These are phyloP conservation scores for Sclerotinia sclerotiorum DNA, from an alignment of 2,329 filamentous ascomycete species.

Conservation along the genomic window DNA sequence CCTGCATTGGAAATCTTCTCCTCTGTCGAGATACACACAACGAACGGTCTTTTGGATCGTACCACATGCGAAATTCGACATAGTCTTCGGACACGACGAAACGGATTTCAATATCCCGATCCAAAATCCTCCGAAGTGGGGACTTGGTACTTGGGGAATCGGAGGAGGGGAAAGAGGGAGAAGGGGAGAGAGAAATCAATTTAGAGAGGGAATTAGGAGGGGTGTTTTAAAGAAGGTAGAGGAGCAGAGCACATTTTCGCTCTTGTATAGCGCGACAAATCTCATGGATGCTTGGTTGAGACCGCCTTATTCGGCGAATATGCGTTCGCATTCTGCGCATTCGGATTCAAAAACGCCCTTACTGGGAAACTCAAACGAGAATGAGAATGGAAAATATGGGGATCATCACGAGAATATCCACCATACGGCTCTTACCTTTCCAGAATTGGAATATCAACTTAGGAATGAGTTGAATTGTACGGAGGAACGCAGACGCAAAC, in stretches of 20 bases:
- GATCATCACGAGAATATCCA: not conserved
- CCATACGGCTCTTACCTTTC: not conserved
- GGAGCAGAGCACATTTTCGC: slow-evolving; percentile 4
- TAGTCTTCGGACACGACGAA: slow-evolving; percentile 21
- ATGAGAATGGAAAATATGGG: not conserved
- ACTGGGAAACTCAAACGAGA: not conserved
- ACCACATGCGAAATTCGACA: slow-evolving; percentile 16
- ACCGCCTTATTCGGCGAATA: slow-evolving; percentile 2
- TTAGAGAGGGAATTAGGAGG: slow-evolving; percentile 4
- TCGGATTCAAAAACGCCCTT: slow-evolving; percentile 4
- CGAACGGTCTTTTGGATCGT: slow-evolving; percentile 22
- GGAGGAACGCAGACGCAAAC: slow-evolving; percentile 15
- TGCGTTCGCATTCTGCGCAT: not conserved
- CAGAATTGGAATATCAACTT: slow-evolving; percentile 15
- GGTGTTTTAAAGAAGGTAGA: slow-evolving; percentile 1
- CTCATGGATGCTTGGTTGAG: slow-evolving; percentile 12
- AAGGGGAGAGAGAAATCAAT: slow-evolving; percentile 10
- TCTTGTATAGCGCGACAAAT: slow-evolving; percentile 7
- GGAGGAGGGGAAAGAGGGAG: not conserved
- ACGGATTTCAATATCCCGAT: slow-evolving; percentile 20
- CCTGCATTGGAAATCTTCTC: slow-evolving; percentile 13
- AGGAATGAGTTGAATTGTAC: slow-evolving; percentile 11
- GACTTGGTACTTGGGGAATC: slow-evolving; percentile 1
- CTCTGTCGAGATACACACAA: slow-evolving; percentile 15
- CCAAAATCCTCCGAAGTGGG: not conserved